phyloP scores from a whole-genome alignment of 805 yeast genomes.

The Hanseniaspora taiwanica region DNA sequence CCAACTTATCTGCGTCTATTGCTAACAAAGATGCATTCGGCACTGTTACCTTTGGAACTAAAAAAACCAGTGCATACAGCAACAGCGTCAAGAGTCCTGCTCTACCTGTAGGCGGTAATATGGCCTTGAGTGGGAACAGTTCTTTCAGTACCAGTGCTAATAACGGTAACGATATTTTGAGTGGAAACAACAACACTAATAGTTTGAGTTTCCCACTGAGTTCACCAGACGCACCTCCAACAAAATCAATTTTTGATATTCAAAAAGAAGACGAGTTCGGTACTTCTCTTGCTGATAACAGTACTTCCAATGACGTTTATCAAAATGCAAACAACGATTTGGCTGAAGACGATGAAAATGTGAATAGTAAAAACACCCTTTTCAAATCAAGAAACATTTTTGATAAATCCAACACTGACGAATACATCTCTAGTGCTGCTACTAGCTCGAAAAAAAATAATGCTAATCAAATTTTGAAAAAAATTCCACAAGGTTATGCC shows the following conservation, averaged over 20 bases:
- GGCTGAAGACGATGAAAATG: conserved; percentile 5
- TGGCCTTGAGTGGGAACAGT: too few species aligned
- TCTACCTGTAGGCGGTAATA: too few species aligned
- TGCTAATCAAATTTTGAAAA: neutral
- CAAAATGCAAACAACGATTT: conserved; percentile 11
- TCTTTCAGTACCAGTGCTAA: neutral
- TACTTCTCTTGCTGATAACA: conserved; percentile 4
- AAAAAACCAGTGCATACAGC: conserved; percentile 10
- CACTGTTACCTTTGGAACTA: conserved; percentile 27
- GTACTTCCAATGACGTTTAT: conserved; percentile 4
- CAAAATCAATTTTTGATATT: conserved; percentile 28
- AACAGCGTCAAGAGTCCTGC: neutral
- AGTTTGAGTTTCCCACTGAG: neutral
- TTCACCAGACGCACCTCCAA: conserved; percentile 27
- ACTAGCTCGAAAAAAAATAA: conserved; percentile 3
- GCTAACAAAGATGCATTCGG: conserved; percentile 17
- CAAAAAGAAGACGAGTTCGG: conserved; percentile 27
- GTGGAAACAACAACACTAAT: neutral
- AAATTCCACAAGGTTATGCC: conserved; percentile 35
- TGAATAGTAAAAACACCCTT: conserved; percentile 4
- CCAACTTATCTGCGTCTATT: conserved; percentile 10
- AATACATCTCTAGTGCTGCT: neutral
- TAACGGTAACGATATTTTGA: neutral
- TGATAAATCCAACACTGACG: conserved; percentile 2
- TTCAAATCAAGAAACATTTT: conserved; percentile 5